Percentiles rank a stretch among this genome's conserved stretches.
These are phyloP conservation scores for Trifolium dubium DNA, from an alignment of 306 rosid genomes.

Conservation along the genomic window DNA sequence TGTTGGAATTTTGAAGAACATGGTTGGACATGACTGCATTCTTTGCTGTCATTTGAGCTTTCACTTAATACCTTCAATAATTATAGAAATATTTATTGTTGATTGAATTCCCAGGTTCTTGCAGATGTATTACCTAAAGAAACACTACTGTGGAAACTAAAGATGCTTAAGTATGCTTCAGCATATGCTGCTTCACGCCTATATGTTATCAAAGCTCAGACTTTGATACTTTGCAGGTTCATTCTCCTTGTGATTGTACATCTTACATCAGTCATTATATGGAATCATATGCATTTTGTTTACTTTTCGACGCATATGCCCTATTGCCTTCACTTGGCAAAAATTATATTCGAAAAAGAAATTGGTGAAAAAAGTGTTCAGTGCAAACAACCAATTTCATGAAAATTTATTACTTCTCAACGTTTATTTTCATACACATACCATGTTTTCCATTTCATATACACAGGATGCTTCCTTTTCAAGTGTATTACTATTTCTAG, in stretches of 20 bases:
- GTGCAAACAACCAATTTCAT: slow-evolving; percentile 20
- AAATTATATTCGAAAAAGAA: not conserved
- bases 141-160: slow-evolving; percentile 80
- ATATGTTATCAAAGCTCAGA: slow-evolving; percentile 79
- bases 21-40: no score
- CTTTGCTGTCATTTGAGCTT: no score
- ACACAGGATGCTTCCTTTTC: slow-evolving; percentile 20
- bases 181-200: slow-evolving; percentile 71
- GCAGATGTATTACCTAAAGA: slow-evolving; percentile 76
- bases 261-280: slow-evolving; percentile 13
- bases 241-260: slow-evolving; percentile 11
- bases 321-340: not conserved
- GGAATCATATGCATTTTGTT: slow-evolving; percentile 9
- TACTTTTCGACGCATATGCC: not conserved
- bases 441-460: slow-evolving; percentile 1
- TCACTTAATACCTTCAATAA: no score
- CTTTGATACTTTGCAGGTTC: slow-evolving; percentile 81
- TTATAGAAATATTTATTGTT: not conserved
- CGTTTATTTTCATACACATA: not conserved
- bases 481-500: slow-evolving; percentile 27
- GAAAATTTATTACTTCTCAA: not conserved
- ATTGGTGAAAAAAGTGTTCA: not conserved
- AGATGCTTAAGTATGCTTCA: slow-evolving; percentile 79
- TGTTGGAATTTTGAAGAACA: no score
- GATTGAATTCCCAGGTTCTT: slow-evolving; percentile 66